Percentiles rank a stretch among this genome's conserved stretches.
Conservation (phyloP, 2,329 filamentous ascomycete genomes). For the Colletotrichum paranaense region DNA sequence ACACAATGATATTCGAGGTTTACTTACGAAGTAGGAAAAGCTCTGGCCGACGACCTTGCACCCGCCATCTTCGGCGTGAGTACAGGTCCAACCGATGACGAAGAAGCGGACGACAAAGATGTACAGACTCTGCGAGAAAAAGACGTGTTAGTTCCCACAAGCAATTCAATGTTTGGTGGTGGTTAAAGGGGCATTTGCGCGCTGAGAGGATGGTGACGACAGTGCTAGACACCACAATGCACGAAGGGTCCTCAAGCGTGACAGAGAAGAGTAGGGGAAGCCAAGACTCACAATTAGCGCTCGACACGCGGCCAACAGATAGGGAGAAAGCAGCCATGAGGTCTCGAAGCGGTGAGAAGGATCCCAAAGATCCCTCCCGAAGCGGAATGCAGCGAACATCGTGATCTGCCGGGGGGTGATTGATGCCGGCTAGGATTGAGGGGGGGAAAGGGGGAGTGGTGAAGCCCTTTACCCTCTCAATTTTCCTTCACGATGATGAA, state of each 20-base stretch:
- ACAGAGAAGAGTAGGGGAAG: conserved; percentile 25
- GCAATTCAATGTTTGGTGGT: background rate
- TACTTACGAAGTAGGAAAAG: conserved; percentile 77
- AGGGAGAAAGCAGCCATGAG: conserved; percentile 82
- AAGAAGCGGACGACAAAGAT: conserved; percentile 76
- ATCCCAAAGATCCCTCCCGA: conserved; percentile 59
- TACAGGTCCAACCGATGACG: conserved; percentile 74
- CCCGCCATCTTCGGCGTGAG: conserved; percentile 54
- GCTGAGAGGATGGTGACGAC: background rate
- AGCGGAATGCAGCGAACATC: conserved; percentile 47
- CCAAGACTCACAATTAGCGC: conserved; percentile 60
- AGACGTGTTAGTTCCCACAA: background rate
- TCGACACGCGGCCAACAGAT: conserved; percentile 68
- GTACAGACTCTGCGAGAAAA: conserved; percentile 66
- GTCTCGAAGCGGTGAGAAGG: conserved; percentile 78
- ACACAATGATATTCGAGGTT: background rate
- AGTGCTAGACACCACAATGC: background rate
- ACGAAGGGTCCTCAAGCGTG: background rate
- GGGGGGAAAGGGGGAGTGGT: background rate
- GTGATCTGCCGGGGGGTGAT: conserved; percentile 17
- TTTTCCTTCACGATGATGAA: conserved; percentile 27
- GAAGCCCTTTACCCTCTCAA: background rate
- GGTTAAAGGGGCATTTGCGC: background rate
- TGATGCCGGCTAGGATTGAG: conserved; percentile 2
- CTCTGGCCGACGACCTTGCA: conserved; percentile 60